These are phyloP conservation scores for Trichoderma citrinoviride DNA, from an alignment of 2,329 filamentous ascomycete species.

Conservation along the genomic window DNA sequence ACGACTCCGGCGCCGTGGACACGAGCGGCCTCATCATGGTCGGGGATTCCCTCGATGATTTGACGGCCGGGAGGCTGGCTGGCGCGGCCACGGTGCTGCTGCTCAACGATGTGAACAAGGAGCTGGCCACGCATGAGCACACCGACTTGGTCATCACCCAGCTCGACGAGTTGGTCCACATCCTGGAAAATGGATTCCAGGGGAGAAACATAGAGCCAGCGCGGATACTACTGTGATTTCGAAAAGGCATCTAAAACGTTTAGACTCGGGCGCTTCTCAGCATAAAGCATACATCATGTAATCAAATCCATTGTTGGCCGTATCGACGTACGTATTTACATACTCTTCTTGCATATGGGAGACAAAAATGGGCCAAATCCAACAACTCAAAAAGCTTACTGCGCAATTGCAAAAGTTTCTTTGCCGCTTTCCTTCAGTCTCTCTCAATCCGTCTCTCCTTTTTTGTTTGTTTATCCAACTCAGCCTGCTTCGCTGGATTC, in stretches of 20 bases:
- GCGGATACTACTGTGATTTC: not conserved
- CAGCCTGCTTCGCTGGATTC: conserved; percentile 26
- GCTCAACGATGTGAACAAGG: conserved; percentile 74
- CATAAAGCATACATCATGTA: not conserved
- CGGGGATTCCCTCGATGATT: conserved; percentile 86
- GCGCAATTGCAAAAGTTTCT: conserved; percentile 24
- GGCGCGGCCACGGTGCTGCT: conserved; percentile 90
- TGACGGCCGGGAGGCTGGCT: conserved; percentile 78
- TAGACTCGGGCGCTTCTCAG: conserved; percentile 13
- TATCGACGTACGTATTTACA: not conserved
- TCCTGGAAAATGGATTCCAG: conserved; percentile 73
- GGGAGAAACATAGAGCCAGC: conserved; percentile 40
- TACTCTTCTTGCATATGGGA: not conserved
- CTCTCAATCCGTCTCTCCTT: not conserved
- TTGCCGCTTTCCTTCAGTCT: conserved; percentile 1
- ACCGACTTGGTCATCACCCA: conserved; percentile 71
- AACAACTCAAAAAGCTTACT: not conserved
- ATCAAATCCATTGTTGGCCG: not conserved
- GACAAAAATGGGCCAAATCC: not conserved
- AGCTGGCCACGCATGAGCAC: conserved; percentile 67
- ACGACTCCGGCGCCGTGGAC: conserved; percentile 35
- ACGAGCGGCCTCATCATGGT: conserved; percentile 60
- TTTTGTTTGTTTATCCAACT: conserved; percentile 26
- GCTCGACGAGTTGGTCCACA: conserved; percentile 71
- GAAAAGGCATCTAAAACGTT: not conserved